Evolutionary conservation across 208 protist species (phyloP), one percentile per base, ranked within the genome.

Genomic region (Leptomonas pyrrhocoris): DNA sequence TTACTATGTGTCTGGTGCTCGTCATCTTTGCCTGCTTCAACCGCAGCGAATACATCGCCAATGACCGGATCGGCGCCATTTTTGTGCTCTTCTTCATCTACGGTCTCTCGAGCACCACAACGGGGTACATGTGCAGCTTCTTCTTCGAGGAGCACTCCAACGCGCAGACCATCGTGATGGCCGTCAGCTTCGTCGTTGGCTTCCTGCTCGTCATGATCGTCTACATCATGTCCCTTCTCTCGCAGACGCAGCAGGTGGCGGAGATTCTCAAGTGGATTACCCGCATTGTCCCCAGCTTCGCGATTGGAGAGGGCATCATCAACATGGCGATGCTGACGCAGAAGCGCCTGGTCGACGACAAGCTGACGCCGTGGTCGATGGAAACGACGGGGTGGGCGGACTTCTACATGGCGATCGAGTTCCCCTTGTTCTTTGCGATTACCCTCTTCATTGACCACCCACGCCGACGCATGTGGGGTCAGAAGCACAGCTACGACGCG

Each of bases 141-240:
- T 19, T 66, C 27, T 94, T 94, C 51, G 60, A 70, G 31, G 79
- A 89, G 28, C 80, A 94, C 79, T 79, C 88, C 9, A 78, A 71
- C 4, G 89, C 89, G 25, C 89, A 96, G 63, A 83, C 85, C 40
- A 58, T 80, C 34, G 71, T 84, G 2, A 79, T 94, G 77, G 51
- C 89, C n/a, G 56, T 77, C 48, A 92, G 84, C 72, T 93, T 96
- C 77, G 76, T 93, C 34, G 56, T 80, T n/a, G 91, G 91, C 25
- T 92, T 93, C 38, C 54, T 96, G 13, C 74, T 92, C 0, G 80
- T 92, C 15, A 72, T 93, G 59, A 50, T 78, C 57, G 80, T 88
- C 34, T 70, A 77, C 31, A 80, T 94, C 25, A 73, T 96, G 19
- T 63, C 46, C 4, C 28, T 90, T 9, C 23, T 86, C 1, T 62